Base-by-base conservation (phyloP, 1,284 basidiomycete genomes). In the Gomphus sp. region DNA sequence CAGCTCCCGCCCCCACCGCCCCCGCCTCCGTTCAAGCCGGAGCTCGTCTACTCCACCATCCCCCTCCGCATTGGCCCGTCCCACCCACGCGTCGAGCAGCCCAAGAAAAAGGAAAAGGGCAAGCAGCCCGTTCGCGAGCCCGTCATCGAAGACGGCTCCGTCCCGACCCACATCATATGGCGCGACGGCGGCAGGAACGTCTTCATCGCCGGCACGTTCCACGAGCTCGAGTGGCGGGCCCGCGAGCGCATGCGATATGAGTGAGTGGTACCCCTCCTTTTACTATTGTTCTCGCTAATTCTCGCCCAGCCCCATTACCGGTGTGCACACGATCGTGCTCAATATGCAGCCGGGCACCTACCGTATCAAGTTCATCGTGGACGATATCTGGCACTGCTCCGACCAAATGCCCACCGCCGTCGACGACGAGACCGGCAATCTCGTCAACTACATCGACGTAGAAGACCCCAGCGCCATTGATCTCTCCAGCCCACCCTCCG, bases 301-400 rank as follows among this genome's bases (percentile, higher is more conserved):
- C 49, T 16, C 2, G 4, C 25, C 2, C 52, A 59, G 58, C 36
- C 62, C 62, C n/a, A 51, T 45, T 3, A 58, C 41, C 16, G 31
- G 49, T 22, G 58, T 54, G 3, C 59, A 60, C 47, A n/a, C 18
- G 4, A 34, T 51, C n/a, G 67, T 76, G 37, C 68, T 80, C 45
- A 70, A 73, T 16, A 80, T 97, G 3, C 82, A 86, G 12, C 93
- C 95, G 0, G 97, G 96, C 25, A 95, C 94, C 2, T 95, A 99
- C 69, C 91, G 96, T 62, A 81, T 98, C 69, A 93, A 95, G 64
- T 99, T 98, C 76, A 84, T 98, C 64, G 93, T 99, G 61, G 97
- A 99, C 71, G 89, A 92, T 60, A 82, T 87, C 55, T 94, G 89
- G 87, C 84, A 87, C 61, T 80, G 81, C 58, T 80, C 80, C 11